phyloP scores from a whole-genome alignment of 176 grass and related monocot genomes.

The Zea luxurians region DNA sequence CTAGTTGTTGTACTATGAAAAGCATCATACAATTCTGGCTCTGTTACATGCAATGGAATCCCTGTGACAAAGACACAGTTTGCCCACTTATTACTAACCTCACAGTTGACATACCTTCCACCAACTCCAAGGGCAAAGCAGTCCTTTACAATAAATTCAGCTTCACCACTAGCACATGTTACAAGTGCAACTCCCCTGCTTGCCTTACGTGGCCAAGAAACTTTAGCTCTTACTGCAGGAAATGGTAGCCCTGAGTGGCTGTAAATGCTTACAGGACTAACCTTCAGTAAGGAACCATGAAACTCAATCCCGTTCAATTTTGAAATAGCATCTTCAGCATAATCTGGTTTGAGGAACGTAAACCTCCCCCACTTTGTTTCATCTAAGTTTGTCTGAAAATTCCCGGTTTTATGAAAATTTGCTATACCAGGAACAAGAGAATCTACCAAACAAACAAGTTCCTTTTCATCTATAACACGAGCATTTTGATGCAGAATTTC shows the following conservation, averaged over 20 bases:
- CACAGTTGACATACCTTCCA: conserved; percentile 68
- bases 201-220: conserved; percentile 68
- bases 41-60: conserved; percentile 61
- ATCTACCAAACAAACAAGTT: conserved; percentile 70
- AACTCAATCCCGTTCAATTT: conserved; percentile 70
- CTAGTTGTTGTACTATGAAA: conserved; percentile 49
- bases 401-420: conserved; percentile 54
- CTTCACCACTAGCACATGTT: conserved; percentile 60
- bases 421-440: conserved; percentile 51
- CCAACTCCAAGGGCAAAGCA: conserved; percentile 61
- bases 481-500: conserved; percentile 82
- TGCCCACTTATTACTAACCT: conserved; percentile 58
- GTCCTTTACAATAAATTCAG: conserved; percentile 62
- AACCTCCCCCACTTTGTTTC: conserved; percentile 75
- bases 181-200: conserved; percentile 69
- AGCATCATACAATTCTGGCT: conserved; percentile 70
- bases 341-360: conserved; percentile 76
- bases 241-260: conserved; percentile 56
- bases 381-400: conserved; percentile 45
- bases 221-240: conserved; percentile 76
- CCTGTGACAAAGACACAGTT: conserved; percentile 74
- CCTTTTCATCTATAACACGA: conserved; percentile 63
- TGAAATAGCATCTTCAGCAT: conserved; percentile 65
- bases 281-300: conserved; percentile 70
- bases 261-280: conserved; percentile 42